Base-by-base conservation (phyloP, 768 basidiomycete genomes). In the Termitomyces sp. region DNA sequence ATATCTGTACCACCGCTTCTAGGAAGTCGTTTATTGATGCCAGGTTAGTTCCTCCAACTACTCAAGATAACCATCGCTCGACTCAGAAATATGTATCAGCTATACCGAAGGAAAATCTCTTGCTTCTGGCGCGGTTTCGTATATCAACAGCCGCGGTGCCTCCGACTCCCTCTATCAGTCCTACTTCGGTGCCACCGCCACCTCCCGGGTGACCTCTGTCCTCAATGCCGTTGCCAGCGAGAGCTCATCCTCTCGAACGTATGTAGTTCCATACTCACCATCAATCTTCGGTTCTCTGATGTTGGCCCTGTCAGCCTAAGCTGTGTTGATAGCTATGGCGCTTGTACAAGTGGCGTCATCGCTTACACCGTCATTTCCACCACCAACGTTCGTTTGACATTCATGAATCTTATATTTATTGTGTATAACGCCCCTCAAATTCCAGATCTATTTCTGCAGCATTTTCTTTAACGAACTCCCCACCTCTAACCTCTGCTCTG, bases 391-490 rank as follows among this genome's bases (percentile, higher is more conserved):
- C 38, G 68, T 62, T 18, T 18, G 2, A 9, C 10, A 27, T 5
- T 31, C 11, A 29, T 13, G 3, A 0, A 6, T 7, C n/a, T 5
- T 23, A 45, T 25, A 20, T n/a, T 4, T 10, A 4, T n/a, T 15
- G 3, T 35, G n/a, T 29, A 39, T 20, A 23, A 7, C n/a, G 12
- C 31, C 33, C 12, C 3, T 23, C 13, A 15, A 1, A 36, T 29
- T 36, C 9, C 54, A 76, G 74, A 75, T 80, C 62, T 78, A 77
- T 68, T 77, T 60, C 66, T 79, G 77, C 68, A 64, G 62, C 58
- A 66, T 75, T 59, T 78, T 80, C 73, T 80, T 75, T 71, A 70
- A 71, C 53, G 73, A 80, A 61, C 74, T 77, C 16, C 31, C 75
- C 9, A 66, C 64, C 31, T 48, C 63, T 39, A 63, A 56, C 41